phyloP scores from a whole-genome alignment of 2,329 filamentous ascomycete genomes.

The Thermomyces lanuginosus region DNA sequence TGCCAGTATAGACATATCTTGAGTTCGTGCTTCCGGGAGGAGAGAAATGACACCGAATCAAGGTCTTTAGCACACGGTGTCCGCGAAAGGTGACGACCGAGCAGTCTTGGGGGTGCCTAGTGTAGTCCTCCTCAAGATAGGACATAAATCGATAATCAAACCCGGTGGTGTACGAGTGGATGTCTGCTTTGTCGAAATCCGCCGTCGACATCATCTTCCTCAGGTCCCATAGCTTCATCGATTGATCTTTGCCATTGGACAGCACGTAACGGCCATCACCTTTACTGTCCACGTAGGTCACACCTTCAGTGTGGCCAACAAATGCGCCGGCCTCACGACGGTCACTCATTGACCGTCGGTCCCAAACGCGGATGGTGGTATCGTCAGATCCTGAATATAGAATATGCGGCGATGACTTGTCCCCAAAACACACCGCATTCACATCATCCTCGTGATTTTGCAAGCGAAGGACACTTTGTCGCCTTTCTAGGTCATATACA shows the following conservation, averaged over 20 bases:
- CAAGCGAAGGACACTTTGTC: slow-evolving; percentile 56
- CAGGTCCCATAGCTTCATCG: slow-evolving; percentile 93
- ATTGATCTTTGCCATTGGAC: slow-evolving; percentile 90
- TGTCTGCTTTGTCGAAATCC: slow-evolving; percentile 36
- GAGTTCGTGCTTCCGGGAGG: slow-evolving; percentile 73
- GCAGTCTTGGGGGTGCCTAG: slow-evolving; percentile 66
- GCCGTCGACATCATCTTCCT: slow-evolving; percentile 70
- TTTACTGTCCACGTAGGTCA: slow-evolving; percentile 62
- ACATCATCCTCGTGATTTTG: slow-evolving; percentile 74
- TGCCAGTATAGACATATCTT: slow-evolving; percentile 84
- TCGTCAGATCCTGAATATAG: slow-evolving; percentile 94
- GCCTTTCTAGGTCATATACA: slow-evolving; percentile 80
- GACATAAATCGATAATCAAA: slow-evolving; percentile 47
- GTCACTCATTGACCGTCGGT: slow-evolving; percentile 53
- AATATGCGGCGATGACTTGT: slow-evolving; percentile 75
- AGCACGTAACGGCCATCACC: slow-evolving; percentile 79
- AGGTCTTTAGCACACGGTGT: slow-evolving; percentile 71
- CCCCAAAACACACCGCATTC: slow-evolving; percentile 91
- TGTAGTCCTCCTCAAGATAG: slow-evolving; percentile 39
- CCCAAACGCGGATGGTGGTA: slow-evolving; percentile 89
- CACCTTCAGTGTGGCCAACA: slow-evolving; percentile 47
- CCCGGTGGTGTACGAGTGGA: slow-evolving; percentile 37
- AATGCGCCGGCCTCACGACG: slow-evolving; percentile 49
- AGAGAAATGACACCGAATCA: slow-evolving; percentile 91
- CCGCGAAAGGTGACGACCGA: slow-evolving; percentile 86